Conservation (phyloP, 2,329 filamentous ascomycete species). For the Fusarium abutilonis region DNA sequence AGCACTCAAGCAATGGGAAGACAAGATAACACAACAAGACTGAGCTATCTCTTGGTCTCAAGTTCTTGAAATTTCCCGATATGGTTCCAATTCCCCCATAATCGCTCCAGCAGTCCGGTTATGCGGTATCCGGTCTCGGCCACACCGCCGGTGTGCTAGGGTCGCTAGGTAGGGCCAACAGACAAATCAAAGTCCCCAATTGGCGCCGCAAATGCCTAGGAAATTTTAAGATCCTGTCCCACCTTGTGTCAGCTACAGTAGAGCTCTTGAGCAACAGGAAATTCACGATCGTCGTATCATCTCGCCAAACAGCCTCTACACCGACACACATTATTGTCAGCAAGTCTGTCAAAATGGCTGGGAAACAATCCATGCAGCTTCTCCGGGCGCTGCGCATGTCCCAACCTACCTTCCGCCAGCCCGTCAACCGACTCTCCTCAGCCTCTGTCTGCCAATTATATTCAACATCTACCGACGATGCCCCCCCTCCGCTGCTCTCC, state of each 20-base stretch:
- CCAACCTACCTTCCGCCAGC: constrained; percentile 28
- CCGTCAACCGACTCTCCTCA: constrained; percentile 22
- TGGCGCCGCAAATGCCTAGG: constrained; percentile 28
- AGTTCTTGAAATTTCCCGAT: constrained; percentile 10
- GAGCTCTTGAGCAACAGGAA: constrained; percentile 14
- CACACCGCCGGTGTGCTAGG: constrained; percentile 19
- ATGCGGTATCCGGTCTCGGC: constrained; percentile 10
- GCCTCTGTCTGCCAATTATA: constrained; percentile 43
- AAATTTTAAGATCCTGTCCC: constrained; percentile 38
- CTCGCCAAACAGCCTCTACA: background rate
- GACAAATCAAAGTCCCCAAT: constrained; percentile 36
- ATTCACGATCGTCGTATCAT: constrained; percentile 19
- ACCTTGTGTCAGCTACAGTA: constrained; percentile 20
- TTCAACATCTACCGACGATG: constrained; percentile 50
- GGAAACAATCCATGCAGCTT: constrained; percentile 39
- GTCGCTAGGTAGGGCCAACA: constrained; percentile 8
- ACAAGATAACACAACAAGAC: no score
- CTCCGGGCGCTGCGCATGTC: constrained; percentile 42
- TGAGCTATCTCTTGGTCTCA: no score
- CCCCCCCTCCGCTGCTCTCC: constrained; percentile 59
- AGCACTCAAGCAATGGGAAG: no score
- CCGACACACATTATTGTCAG: background rate
- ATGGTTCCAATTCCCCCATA: constrained; percentile 2
- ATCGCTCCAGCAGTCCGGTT: constrained; percentile 9
- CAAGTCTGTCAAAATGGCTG: constrained; percentile 33